A percentile compares a stretch with the other conserved stretches of the same genome.
Conservation (phyloP, 1,284 basidiomycete genomes). For the Ganoderma meredithae region DNA sequence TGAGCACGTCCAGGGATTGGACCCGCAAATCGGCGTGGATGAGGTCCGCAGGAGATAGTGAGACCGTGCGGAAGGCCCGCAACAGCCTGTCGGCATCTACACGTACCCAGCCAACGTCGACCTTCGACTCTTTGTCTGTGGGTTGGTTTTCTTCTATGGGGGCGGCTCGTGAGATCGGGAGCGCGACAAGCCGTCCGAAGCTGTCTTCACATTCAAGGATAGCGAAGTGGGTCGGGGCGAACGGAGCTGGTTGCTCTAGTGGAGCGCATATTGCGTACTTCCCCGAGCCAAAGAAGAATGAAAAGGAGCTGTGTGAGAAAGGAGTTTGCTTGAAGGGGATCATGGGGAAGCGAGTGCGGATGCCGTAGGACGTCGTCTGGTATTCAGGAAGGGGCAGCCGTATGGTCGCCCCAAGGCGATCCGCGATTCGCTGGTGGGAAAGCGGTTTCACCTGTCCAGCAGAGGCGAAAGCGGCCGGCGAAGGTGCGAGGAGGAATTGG, state of each 20-base stretch:
- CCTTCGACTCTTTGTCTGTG: slow-evolving; percentile 1
- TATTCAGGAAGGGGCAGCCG: neutral
- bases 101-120: neutral
- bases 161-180: neutral
- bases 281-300: slow-evolving; percentile 3
- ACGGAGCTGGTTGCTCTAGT: neutral
- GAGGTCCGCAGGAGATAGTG: slow-evolving; percentile 1
- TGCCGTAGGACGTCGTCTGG: slow-evolving; percentile 4
- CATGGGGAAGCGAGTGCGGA: slow-evolving; percentile 2
- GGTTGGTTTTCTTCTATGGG: neutral
- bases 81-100: neutral
- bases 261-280: neutral
- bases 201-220: slow-evolving; percentile 7
- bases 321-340: neutral
- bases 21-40: neutral
- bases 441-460: slow-evolving; percentile 2
- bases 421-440: neutral
- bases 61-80: neutral
- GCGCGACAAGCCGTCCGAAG: slow-evolving; percentile 1
- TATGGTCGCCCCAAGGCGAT: neutral
- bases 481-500: neutral
- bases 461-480: neutral
- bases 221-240: slow-evolving; percentile 2
- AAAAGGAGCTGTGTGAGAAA: neutral
- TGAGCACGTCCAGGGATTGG: neutral